A percentile compares a stretch with the other conserved stretches of the same genome.
These are phyloP conservation scores for Pythium coloratum DNA, from an alignment of 352 stramenopile genomes.

Conservation along the genomic window DNA sequence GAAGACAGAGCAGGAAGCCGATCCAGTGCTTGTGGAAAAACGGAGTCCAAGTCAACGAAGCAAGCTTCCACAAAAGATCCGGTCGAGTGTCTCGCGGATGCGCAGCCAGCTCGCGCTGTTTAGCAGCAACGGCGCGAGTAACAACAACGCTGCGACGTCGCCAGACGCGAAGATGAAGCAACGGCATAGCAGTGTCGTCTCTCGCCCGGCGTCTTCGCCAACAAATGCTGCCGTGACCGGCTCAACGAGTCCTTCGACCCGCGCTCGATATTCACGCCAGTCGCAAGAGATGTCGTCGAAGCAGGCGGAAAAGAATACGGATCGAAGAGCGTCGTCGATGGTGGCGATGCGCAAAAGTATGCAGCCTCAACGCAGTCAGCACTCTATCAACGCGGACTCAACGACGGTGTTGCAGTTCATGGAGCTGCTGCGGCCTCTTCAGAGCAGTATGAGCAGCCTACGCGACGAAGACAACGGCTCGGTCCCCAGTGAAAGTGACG, in stretches of 20 bases:
- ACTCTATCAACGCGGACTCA: background rate
- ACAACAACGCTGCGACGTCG: conserved; percentile 21
- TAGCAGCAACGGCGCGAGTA: conserved; percentile 15
- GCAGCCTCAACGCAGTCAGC: background rate
- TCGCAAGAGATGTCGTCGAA: conserved; percentile 36
- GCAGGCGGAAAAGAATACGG: background rate
- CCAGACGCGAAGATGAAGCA: background rate
- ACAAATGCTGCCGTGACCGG: conserved; percentile 10
- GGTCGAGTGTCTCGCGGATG: conserved; percentile 46
- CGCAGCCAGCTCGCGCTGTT: conserved; percentile 43
- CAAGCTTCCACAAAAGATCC: conserved; percentile 58
- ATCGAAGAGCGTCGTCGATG: background rate
- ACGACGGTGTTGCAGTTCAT: conserved; percentile 34
- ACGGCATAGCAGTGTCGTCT: background rate
- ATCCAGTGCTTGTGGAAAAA: background rate
- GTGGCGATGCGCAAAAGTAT: conserved; percentile 2
- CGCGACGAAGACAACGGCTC: conserved; percentile 23
- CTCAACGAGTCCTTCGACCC: background rate
- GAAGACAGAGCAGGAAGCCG: background rate
- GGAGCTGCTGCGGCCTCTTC: conserved; percentile 51
- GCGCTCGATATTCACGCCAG: conserved; percentile 37
- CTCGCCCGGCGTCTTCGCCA: background rate
- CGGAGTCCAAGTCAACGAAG: background rate
- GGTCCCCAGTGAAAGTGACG: conserved; percentile 35
- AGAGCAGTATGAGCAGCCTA: conserved; percentile 41